phyloP scores from a whole-genome alignment of 495 filamentous ascomycete genomes.

The Sordaria brevicollis region DNA sequence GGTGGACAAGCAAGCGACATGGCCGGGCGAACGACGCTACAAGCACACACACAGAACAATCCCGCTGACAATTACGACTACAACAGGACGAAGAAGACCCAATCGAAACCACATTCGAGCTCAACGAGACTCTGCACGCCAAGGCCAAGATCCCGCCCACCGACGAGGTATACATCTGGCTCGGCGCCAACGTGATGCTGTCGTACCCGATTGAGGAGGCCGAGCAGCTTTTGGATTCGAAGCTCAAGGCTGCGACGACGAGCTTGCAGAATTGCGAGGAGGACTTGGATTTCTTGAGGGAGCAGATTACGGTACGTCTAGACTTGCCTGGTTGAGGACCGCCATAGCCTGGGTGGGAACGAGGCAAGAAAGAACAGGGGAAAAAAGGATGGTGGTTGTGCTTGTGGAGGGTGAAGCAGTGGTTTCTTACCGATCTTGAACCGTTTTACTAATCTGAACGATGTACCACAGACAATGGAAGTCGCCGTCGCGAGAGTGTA shows the following conservation, averaged over 20 bases:
- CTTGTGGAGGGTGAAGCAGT: no score
- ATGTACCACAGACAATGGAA: conserved; percentile 65
- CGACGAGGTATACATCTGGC: conserved; percentile 93
- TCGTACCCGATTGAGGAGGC: conserved; percentile 87
- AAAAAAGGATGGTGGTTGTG: not conserved
- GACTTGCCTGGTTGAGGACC: not conserved
- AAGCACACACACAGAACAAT: not conserved
- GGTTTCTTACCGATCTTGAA: not conserved
- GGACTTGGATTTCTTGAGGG: conserved; percentile 89
- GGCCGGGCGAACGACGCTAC: not conserved
- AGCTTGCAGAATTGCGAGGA: conserved; percentile 83
- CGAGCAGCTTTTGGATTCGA: conserved; percentile 63
- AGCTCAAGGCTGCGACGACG: conserved; percentile 65
- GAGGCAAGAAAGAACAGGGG: not conserved
- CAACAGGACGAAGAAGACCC: conserved; percentile 42
- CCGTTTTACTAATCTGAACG: conserved; percentile 13
- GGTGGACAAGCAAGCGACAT: no score
- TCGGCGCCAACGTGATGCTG: conserved; percentile 97
- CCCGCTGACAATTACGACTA: not conserved
- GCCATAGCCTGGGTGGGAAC: not conserved
- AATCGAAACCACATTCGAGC: conserved; percentile 85
- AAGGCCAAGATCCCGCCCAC: conserved; percentile 72
- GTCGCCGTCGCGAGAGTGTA: conserved; percentile 95
- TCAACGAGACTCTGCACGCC: conserved; percentile 92
- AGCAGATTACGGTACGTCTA: conserved; percentile 87